Conservation (phyloP, 2,329 filamentous ascomycete genomes). For the Metarhizium guizhouense region DNA sequence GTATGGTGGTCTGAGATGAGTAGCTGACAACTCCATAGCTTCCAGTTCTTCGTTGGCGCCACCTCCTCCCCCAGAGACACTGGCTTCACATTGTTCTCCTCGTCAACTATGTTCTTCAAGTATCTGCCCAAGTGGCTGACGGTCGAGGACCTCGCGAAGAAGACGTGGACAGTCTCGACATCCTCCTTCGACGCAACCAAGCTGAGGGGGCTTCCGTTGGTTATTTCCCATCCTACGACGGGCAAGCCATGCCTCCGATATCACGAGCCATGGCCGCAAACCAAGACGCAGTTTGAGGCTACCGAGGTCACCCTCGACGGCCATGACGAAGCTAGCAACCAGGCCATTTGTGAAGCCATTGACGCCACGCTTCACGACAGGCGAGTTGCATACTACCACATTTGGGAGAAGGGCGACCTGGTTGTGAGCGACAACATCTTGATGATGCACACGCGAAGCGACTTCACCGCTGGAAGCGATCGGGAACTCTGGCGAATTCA, state of each 20-base stretch:
- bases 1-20: not conserved
- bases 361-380: slow-evolving; percentile 38
- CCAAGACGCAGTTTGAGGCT: slow-evolving; percentile 41
- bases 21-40: slow-evolving; percentile 19
- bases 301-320: slow-evolving; percentile 34
- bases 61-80: slow-evolving; percentile 38
- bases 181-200: slow-evolving; percentile 35
- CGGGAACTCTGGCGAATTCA: slow-evolving; percentile 43
- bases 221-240: slow-evolving; percentile 35
- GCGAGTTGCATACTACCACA: slow-evolving; percentile 38
- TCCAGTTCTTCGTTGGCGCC: slow-evolving; percentile 43
- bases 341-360: slow-evolving; percentile 28
- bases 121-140: slow-evolving; percentile 30
- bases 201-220: slow-evolving; percentile 34
- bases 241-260: slow-evolving; percentile 40
- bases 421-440: slow-evolving; percentile 42
- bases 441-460: slow-evolving; percentile 40
- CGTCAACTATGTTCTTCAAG: slow-evolving; percentile 39
- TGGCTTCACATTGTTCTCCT: slow-evolving; percentile 45
- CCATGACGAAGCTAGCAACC: slow-evolving; percentile 19
- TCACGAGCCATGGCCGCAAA: slow-evolving; percentile 44
- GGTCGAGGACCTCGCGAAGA: slow-evolving; percentile 24
- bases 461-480: slow-evolving; percentile 32
- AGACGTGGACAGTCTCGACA: slow-evolving; percentile 42
- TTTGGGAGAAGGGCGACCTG: slow-evolving; percentile 47